phyloP scores from a whole-genome alignment of 768 basidiomycete species.

The Pisolithus tinctorius region DNA sequence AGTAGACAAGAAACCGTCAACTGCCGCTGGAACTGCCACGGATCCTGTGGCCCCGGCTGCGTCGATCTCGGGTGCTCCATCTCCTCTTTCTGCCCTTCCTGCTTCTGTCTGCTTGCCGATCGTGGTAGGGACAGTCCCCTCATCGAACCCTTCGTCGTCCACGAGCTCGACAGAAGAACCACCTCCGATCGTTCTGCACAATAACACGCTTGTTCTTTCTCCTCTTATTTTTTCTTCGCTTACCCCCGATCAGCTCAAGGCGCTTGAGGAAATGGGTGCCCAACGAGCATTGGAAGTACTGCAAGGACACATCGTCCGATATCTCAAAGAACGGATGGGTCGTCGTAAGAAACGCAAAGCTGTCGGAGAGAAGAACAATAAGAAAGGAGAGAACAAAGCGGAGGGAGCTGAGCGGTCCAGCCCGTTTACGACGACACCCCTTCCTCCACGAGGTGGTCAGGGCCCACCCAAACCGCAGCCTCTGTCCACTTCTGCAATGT shows the following conservation, averaged over 20 bases:
- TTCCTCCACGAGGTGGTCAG: conserved; percentile 21
- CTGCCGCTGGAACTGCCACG: conserved; percentile 5
- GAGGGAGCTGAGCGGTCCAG: conserved; percentile 19
- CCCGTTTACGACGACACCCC: conserved; percentile 44
- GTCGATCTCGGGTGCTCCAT: conserved; percentile 5
- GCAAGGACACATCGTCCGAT: conserved; percentile 79
- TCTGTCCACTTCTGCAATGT: background rate
- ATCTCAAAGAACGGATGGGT: conserved; percentile 65
- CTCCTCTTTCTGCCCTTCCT: conserved; percentile 26
- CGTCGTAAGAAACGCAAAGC: conserved; percentile 34
- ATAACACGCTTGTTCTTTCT: conserved; percentile 77
- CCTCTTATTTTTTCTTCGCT: conserved; percentile 80
- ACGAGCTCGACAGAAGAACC: conserved; percentile 37
- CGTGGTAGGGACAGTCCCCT: conserved; percentile 64
- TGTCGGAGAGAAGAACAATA: conserved; percentile 31
- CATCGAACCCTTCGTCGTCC: conserved; percentile 42
- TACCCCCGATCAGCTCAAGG: conserved; percentile 62
- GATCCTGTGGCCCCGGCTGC: conserved; percentile 12
- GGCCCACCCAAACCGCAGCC: background rate
- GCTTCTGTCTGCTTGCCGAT: conserved; percentile 65
- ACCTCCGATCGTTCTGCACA: conserved; percentile 71
- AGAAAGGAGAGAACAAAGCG: conserved; percentile 35
- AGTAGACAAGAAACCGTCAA: background rate
- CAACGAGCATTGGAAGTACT: conserved; percentile 75
- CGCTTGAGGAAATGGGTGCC: conserved; percentile 75